Conservation (phyloP, 2,329 filamentous ascomycete genomes). For the Colletotrichum spaethianum region DNA sequence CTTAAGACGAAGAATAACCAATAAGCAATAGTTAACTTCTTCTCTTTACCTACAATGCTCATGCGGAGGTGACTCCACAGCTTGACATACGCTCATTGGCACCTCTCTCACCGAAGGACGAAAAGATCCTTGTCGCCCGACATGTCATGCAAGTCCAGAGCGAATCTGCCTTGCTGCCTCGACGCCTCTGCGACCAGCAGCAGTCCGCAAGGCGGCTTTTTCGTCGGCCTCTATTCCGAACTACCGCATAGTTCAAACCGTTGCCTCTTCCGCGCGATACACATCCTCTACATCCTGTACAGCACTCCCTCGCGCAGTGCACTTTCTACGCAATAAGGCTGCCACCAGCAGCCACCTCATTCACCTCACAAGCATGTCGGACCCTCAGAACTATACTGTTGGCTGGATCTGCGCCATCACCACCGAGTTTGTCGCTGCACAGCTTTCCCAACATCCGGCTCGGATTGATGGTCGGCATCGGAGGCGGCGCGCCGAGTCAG, state of each 20-base stretch:
- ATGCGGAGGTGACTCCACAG: background rate
- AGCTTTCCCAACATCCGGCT: background rate
- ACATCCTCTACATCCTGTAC: too few relatives aligned
- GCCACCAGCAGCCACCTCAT: too few relatives aligned
- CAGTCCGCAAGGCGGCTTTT: background rate
- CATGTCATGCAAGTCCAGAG: background rate
- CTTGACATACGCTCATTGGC: too few relatives aligned
- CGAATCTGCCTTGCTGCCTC: slow-evolving; percentile 6
- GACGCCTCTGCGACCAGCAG: background rate
- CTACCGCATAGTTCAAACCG: background rate
- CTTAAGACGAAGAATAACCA: background rate
- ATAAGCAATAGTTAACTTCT: background rate
- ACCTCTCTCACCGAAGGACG: too few relatives aligned
- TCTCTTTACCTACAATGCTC: slow-evolving; percentile 2
- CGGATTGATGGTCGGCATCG: slow-evolving; percentile 46
- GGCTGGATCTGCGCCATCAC: too few relatives aligned
- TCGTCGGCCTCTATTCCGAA: background rate
- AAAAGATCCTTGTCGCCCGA: background rate
- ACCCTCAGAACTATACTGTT: too few relatives aligned
- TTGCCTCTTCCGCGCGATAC: background rate
- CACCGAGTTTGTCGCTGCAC: too few relatives aligned
- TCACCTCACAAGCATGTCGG: too few relatives aligned
- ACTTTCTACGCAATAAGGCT: too few relatives aligned
- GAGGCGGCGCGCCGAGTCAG: slow-evolving; percentile 41
- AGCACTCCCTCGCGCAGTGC: background rate